phyloP scores from a whole-genome alignment of 2,329 filamentous ascomycete genomes.

The Pseudogymnoascus sp. region DNA sequence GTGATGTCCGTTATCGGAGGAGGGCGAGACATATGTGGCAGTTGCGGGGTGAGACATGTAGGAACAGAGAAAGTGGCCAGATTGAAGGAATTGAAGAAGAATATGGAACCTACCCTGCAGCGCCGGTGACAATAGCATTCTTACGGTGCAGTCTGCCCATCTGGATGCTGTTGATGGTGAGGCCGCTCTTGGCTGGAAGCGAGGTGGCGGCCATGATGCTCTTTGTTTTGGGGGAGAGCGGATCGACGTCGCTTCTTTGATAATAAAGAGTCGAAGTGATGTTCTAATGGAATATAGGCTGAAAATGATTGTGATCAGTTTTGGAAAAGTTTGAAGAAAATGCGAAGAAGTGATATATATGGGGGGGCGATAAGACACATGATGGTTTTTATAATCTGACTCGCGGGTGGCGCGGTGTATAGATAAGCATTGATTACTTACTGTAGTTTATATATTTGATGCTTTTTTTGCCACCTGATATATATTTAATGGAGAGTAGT shows the following conservation, averaged over 20 bases:
- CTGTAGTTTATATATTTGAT: not conserved
- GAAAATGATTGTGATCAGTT: not conserved
- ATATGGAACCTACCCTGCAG: slow-evolving; percentile 49
- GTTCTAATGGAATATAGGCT: not conserved
- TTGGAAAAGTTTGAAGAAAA: not conserved
- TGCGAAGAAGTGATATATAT: slow-evolving; percentile 1
- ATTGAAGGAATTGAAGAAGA: slow-evolving; percentile 7
- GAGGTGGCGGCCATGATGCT: not conserved
- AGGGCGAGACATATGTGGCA: not conserved
- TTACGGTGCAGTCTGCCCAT: slow-evolving; percentile 29
- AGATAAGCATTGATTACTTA: not conserved
- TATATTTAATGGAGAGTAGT: not conserved
- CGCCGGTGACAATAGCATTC: slow-evolving; percentile 53
- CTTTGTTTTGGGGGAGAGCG: not conserved
- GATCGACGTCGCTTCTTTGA: not conserved
- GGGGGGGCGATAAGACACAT: not conserved
- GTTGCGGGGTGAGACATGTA: not conserved
- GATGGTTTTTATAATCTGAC: not conserved
- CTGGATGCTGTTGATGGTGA: slow-evolving; percentile 28
- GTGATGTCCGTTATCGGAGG: not conserved
- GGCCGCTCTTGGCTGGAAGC: slow-evolving; percentile 5
- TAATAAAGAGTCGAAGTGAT: not conserved
- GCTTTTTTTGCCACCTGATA: not conserved
- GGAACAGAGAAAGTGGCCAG: not conserved
- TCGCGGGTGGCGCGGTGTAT: not conserved